Conservation (phyloP, 768 basidiomycete species). For the Macrocybe gigantea region DNA sequence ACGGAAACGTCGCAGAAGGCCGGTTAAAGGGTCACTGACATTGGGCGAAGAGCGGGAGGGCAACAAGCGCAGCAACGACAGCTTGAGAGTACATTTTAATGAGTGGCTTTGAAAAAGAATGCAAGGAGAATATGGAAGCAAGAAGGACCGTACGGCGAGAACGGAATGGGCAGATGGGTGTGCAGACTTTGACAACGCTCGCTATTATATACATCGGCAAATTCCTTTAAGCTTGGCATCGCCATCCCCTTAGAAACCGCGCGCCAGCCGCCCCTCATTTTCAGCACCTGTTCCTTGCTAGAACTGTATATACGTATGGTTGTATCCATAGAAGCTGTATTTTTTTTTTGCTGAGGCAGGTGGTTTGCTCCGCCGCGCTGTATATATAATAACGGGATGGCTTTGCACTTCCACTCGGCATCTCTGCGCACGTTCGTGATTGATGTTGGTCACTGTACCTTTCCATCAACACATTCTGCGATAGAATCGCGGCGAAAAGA, state of each 20-base stretch:
- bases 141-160: background rate
- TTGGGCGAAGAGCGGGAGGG: constrained; percentile 39
- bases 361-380: too few species aligned
- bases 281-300: background rate
- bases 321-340: too few species aligned
- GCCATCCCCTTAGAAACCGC: constrained; percentile 10
- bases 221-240: constrained; percentile 3
- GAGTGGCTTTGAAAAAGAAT: constrained; percentile 16
- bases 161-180: constrained; percentile 2
- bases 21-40: constrained; percentile 18
- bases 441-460: too few species aligned
- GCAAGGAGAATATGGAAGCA: background rate
- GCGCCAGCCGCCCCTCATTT: background rate
- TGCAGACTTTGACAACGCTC: too few species aligned
- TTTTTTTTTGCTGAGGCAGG: too few species aligned
- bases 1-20: background rate
- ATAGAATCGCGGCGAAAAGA: too few species aligned
- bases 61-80: constrained; percentile 34
- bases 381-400: too few species aligned
- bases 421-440: too few species aligned
- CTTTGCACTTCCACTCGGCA: too few species aligned
- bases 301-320: too few species aligned
- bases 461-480: too few species aligned
- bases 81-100: constrained; percentile 10
- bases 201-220: constrained; percentile 12